A percentile compares a stretch with the other conserved stretches of the same genome.
Evolutionary conservation across 345 rosid genomes (phyloP).

Genomic region (Psidium friedrichsthalianum): DNA sequence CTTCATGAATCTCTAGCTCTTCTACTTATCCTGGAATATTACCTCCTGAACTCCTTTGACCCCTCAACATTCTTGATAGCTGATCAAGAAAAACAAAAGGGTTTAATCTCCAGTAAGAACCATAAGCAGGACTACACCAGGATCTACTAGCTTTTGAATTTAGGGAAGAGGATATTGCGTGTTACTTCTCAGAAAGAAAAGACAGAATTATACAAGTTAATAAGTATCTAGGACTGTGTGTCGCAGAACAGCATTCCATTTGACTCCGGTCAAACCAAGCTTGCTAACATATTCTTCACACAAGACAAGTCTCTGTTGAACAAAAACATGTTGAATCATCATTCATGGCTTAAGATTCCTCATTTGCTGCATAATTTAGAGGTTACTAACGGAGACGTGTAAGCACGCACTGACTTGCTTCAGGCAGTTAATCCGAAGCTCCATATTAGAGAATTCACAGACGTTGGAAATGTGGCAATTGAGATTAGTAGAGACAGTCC

Average conservation of each 20-base stretch:
- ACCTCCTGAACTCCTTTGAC: constrained; percentile 16
- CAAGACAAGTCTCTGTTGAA: constrained; percentile 31
- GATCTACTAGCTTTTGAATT: neutral
- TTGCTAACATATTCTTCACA: constrained; percentile 29
- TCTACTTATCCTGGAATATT: neutral
- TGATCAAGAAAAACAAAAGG: neutral
- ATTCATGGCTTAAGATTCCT: neutral
- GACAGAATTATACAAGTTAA: neutral
- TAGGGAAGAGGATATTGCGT: constrained; percentile 2
- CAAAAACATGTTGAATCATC: neutral
- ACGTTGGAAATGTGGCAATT: constrained; percentile 17
- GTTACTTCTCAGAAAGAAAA: neutral
- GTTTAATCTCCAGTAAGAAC: neutral
- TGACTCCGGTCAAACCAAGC: constrained; percentile 27
- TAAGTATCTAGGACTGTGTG: constrained; percentile 34
- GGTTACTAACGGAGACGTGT: neutral
- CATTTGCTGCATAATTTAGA: neutral
- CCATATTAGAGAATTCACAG: constrained; percentile 25
- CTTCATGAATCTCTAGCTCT: neutral
- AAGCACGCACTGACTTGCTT: constrained; percentile 30
- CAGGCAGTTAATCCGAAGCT: constrained; percentile 39
- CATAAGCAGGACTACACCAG: neutral
- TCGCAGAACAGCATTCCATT: constrained; percentile 29
- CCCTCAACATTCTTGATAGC: neutral
- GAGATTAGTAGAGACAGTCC: constrained; percentile 48